Evolutionary conservation across 2,329 filamentous ascomycete species (phyloP).

Genomic region (Neonectria coccinea): DNA sequence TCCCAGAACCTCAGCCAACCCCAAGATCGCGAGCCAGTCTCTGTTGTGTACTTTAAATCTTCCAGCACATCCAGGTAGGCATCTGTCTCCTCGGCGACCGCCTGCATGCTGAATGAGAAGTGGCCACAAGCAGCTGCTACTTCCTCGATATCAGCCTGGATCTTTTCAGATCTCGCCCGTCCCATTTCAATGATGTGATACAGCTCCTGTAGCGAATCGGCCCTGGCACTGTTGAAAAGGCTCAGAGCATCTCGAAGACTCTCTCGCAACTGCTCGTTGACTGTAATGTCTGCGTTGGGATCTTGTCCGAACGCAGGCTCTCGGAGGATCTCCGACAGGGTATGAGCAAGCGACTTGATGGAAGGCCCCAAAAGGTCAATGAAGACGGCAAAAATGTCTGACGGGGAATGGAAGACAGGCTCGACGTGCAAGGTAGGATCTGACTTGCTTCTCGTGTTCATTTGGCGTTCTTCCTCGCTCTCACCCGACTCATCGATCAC

Average conservation of each 20-base stretch:
- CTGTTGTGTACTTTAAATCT: slow-evolving; percentile 80
- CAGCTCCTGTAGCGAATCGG: slow-evolving; percentile 79
- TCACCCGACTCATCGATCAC: slow-evolving; percentile 75
- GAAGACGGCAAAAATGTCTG: slow-evolving; percentile 92
- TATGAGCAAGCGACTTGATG: slow-evolving; percentile 95
- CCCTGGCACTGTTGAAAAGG: slow-evolving; percentile 81
- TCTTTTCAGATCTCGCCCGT: slow-evolving; percentile 74
- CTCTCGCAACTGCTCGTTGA: slow-evolving; percentile 83
- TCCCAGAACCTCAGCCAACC: slow-evolving; percentile 88
- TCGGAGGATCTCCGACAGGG: slow-evolving; percentile 86
- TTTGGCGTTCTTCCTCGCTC: slow-evolving; percentile 59
- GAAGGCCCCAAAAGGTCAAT: slow-evolving; percentile 90
- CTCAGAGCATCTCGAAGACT: slow-evolving; percentile 84
- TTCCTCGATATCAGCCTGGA: slow-evolving; percentile 95
- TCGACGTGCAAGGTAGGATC: slow-evolving; percentile 46
- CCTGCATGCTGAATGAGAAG: slow-evolving; percentile 91
- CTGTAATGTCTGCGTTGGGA: slow-evolving; percentile 74
- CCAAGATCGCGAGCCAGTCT: slow-evolving; percentile 76
- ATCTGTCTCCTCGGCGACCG: slow-evolving; percentile 91
- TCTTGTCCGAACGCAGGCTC: slow-evolving; percentile 84
- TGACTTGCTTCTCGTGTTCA: slow-evolving; percentile 42
- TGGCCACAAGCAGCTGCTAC: slow-evolving; percentile 98
- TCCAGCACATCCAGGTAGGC: slow-evolving; percentile 86
- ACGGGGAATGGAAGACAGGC: slow-evolving; percentile 68
- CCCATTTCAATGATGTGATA: slow-evolving; percentile 84